These are phyloP conservation scores for Phaeosphaeriaceae sp. DNA, from an alignment of 2,329 filamentous ascomycete species.

Conservation along the genomic window DNA sequence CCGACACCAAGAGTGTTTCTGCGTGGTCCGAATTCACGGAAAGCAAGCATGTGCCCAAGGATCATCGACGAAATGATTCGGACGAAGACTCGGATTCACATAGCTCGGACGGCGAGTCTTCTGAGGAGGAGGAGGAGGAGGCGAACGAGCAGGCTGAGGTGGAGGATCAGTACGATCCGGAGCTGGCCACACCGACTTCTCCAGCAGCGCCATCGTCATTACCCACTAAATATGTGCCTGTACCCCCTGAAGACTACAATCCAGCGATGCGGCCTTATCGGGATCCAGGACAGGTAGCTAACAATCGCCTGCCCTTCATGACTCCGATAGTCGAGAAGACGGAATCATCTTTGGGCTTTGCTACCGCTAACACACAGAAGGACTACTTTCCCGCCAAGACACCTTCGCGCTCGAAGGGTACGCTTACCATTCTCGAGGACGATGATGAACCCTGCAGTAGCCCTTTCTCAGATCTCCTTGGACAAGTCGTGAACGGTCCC, in stretches of 20 bases:
- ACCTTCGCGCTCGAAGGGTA: constrained; percentile 68
- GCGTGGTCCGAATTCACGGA: constrained; percentile 91
- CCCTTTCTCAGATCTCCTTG: constrained; percentile 73
- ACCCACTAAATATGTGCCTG: constrained; percentile 74
- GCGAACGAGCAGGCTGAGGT: constrained; percentile 34
- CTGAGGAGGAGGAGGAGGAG: constrained; percentile 45
- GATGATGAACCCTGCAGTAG: constrained; percentile 67
- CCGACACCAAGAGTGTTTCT: constrained; percentile 62
- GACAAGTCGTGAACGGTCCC: constrained; percentile 54
- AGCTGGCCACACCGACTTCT: constrained; percentile 59
- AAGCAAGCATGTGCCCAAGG: constrained; percentile 71
- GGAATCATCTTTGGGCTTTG: constrained; percentile 77
- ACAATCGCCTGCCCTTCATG: constrained; percentile 96
- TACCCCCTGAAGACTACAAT: constrained; percentile 87
- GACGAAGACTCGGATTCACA: constrained; percentile 44
- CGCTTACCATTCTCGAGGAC: constrained; percentile 49
- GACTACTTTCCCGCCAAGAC: constrained; percentile 75
- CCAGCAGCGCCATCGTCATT: constrained; percentile 44
- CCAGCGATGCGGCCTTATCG: constrained; percentile 81
- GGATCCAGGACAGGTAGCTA: constrained; percentile 79
- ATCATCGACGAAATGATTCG: constrained; percentile 38
- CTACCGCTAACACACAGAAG: constrained; percentile 57
- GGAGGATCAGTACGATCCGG: constrained; percentile 42
- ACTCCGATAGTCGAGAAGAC: constrained; percentile 97
- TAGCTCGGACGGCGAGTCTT: constrained; percentile 43